Evolutionary conservation across 2,329 filamentous ascomycete genomes (phyloP), one percentile per base, ranked within the genome.

Genomic region (Penicillium sp.): DNA sequence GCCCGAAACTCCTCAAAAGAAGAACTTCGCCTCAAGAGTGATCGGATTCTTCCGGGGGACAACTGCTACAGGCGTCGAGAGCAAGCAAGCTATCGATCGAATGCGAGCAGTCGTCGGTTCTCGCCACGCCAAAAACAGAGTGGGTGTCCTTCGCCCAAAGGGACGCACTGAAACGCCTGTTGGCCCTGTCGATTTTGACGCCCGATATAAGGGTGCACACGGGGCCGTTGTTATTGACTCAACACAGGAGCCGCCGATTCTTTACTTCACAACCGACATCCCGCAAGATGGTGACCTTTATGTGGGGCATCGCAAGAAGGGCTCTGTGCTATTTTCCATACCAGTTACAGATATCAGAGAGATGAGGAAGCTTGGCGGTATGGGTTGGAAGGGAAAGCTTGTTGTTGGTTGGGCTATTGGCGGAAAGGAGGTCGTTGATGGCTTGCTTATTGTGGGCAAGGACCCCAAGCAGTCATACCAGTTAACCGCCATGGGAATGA

Each of bases 351-450:
- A 94, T 26, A 89, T 95, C 54, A 79, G 76, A 55, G 90, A 93
- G 73, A 74, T 95, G 60, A 89, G 88, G 73, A 95, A 96, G 77
- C 79, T 93, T 5, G 91, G 91, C 2, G 91, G 92, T 0, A 82
- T 93, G 56, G 91, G 91, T 0, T 95, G 91, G 91, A 95, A 95
- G 77, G 88, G 88, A 1, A 94, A 92, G 79, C 78, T 95, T 44
- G 83, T 94, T 1, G 90, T 95, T 0, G 91, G 91, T 0, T 95
- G 91, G 91, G 88, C 90, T 0, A 83, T 91, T 70, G 67, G 66
- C n/a, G 84, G 87, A 0, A 83, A 87, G 44, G 88, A 93, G 74
- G 86, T 95, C 37, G 87, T 89, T 1, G 91, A 95, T 77, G 91
- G 90, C 0, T 70, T 95, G 67, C 83, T 91, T 67, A 86, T 94